phyloP scores from a whole-genome alignment of 805 yeast genomes.

The Tetrapisispora fleetii region DNA sequence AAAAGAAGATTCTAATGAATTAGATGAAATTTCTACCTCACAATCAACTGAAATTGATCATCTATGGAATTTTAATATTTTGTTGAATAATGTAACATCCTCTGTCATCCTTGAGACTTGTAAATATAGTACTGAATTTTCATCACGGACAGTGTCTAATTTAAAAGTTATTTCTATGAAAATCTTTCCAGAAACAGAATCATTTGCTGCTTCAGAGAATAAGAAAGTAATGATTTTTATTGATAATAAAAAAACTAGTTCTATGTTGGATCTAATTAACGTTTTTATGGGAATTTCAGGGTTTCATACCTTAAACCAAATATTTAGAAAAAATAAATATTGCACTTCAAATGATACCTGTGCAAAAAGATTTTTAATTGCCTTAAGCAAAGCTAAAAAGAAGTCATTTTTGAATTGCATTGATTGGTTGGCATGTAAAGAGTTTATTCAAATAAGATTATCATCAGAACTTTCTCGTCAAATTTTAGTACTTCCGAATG shows the following conservation, averaged over 20 bases:
- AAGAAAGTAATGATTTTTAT: constrained; percentile 19
- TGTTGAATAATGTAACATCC: constrained; percentile 19
- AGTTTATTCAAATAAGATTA: constrained; percentile 16
- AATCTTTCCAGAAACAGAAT: constrained; percentile 20
- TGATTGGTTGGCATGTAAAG: constrained; percentile 15
- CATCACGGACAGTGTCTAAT: constrained; percentile 27
- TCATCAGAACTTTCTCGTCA: constrained; percentile 17
- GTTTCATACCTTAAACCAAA: constrained; percentile 36
- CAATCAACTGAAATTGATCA: constrained; percentile 28
- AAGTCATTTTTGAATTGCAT: constrained; percentile 9
- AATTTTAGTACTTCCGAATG: constrained; percentile 36
- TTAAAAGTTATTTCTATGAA: constrained; percentile 20
- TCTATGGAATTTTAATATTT: constrained; percentile 19
- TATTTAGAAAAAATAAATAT: constrained; percentile 26
- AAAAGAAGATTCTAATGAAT: constrained; percentile 8
- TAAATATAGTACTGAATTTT: constrained; percentile 9
- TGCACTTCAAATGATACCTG: constrained; percentile 17
- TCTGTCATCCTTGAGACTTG: constrained; percentile 28
- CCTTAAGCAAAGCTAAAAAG: constrained; percentile 11
- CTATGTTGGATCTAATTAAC: constrained; percentile 33
- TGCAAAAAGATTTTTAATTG: constrained; percentile 21
- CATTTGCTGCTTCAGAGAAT: constrained; percentile 12
- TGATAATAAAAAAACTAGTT: constrained; percentile 22
- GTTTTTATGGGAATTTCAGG: constrained; percentile 40
- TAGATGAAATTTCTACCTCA: constrained; percentile 19